Conservation (phyloP, 2,329 filamentous ascomycete species). For the Sporothrix pseudoabietina region DNA sequence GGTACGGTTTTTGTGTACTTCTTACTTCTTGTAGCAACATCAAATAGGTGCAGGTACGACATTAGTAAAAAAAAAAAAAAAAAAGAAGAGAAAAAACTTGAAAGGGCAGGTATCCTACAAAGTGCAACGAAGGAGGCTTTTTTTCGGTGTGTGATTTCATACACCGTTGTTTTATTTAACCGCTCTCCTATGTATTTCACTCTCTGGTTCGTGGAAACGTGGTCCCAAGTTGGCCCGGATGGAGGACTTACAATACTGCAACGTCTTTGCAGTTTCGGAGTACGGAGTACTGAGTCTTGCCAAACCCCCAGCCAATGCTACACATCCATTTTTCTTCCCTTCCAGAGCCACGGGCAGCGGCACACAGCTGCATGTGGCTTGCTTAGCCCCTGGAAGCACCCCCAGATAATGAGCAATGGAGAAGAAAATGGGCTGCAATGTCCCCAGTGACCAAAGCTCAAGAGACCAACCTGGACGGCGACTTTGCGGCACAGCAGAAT, state of each 20-base stretch:
- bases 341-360: neutral
- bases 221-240: neutral
- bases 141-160: neutral
- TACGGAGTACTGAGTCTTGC: no score
- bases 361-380: neutral
- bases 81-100: neutral
- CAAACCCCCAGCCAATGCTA: neutral
- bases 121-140: neutral
- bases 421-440: neutral
- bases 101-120: neutral
- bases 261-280: neutral
- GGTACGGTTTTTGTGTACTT: neutral
- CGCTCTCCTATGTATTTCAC: neutral
- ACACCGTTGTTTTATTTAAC: neutral
- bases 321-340: neutral
- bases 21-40: neutral
- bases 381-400: neutral
- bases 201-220: constrained; percentile 8
- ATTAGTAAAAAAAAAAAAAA: neutral
- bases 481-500: neutral
- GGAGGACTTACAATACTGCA: neutral
- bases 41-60: no score
- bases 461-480: neutral
- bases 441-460: neutral
- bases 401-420: neutral